Conservation (phyloP, 225 moss, liverwort and hornwort species). For the Lunularia cruciata region DNA sequence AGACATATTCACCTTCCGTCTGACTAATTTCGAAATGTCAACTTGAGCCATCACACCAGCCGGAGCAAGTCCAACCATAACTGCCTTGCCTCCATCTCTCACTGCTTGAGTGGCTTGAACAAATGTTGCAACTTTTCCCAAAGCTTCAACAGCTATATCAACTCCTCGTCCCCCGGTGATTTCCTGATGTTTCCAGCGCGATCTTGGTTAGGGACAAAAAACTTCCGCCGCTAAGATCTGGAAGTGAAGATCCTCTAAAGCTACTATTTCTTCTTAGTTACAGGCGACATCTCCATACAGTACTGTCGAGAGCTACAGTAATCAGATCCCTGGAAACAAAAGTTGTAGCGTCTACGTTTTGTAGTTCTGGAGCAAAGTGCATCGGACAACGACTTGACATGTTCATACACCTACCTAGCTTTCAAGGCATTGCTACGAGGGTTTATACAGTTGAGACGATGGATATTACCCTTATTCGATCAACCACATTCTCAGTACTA, state of each 20-base stretch:
- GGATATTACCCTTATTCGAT: conserved; percentile 62
- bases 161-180: conserved; percentile 94
- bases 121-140: conserved; percentile 81
- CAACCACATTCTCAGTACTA: conserved; percentile 69
- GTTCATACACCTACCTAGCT: not conserved
- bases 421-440: not conserved
- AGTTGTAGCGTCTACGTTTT: too few relatives aligned
- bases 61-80: conserved; percentile 94
- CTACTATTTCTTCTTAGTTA: too few relatives aligned
- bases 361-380: too few relatives aligned
- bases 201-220: too few relatives aligned
- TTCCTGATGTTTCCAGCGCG: conserved; percentile 48
- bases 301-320: too few relatives aligned
- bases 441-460: too few relatives aligned
- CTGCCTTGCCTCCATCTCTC: conserved; percentile 89
- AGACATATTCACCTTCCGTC: conserved; percentile 60
- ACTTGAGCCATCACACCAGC: conserved; percentile 64
- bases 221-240: too few relatives aligned
- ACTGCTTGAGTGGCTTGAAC: conserved; percentile 76
- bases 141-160: conserved; percentile 92
- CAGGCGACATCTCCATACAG: too few relatives aligned
- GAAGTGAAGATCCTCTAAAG: too few relatives aligned
- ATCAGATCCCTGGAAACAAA: too few relatives aligned
- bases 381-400: not conserved
- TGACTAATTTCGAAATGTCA: conserved; percentile 84